Evolutionary conservation across 1,284 basidiomycete species (phyloP).

Genomic region (Schizophyllum commune): DNA sequence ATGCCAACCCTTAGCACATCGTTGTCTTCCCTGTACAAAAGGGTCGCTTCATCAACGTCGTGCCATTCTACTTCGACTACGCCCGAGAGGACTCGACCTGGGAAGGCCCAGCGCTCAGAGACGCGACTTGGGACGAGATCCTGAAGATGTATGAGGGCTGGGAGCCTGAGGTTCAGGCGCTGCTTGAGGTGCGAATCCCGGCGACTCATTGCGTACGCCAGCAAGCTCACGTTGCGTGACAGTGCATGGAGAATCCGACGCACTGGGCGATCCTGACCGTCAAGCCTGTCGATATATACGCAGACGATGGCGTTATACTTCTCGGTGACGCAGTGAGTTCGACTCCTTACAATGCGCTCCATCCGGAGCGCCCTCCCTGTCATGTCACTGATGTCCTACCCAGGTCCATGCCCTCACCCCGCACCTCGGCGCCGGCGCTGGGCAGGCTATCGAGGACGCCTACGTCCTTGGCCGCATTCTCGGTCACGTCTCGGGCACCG

Average conservation of each 20-base stretch:
- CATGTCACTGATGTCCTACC: not conserved
- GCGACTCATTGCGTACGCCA: not conserved
- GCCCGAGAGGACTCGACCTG: constrained; percentile 26
- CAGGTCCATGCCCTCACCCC: constrained; percentile 34
- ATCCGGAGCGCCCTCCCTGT: not conserved
- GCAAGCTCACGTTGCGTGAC: not conserved
- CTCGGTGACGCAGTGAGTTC: constrained; percentile 38
- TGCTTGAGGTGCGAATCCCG: constrained; percentile 21
- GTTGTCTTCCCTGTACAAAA: constrained; percentile 21
- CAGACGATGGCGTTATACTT: constrained; percentile 29
- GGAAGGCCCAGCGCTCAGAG: constrained; percentile 24
- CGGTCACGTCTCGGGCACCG: too few relatives aligned
- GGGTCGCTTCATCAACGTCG: constrained; percentile 23
- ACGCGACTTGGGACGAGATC: constrained; percentile 22
- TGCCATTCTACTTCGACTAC: constrained; percentile 20
- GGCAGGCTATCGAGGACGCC: constrained; percentile 32
- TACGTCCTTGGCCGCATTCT: not conserved
- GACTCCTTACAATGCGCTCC: constrained; percentile 4
- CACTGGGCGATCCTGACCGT: constrained; percentile 41
- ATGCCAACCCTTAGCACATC: constrained; percentile 15
- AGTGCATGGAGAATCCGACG: constrained; percentile 30
- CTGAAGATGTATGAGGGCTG: constrained; percentile 21
- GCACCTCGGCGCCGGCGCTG: constrained; percentile 32
- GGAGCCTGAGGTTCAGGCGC: constrained; percentile 29
- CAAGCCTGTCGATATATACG: constrained; percentile 28